Evolutionary conservation across 192 early-diverging fungal genomes (phyloP), one percentile per base, ranked within the genome.

Genomic region (Irineochytrium annulatum): DNA sequence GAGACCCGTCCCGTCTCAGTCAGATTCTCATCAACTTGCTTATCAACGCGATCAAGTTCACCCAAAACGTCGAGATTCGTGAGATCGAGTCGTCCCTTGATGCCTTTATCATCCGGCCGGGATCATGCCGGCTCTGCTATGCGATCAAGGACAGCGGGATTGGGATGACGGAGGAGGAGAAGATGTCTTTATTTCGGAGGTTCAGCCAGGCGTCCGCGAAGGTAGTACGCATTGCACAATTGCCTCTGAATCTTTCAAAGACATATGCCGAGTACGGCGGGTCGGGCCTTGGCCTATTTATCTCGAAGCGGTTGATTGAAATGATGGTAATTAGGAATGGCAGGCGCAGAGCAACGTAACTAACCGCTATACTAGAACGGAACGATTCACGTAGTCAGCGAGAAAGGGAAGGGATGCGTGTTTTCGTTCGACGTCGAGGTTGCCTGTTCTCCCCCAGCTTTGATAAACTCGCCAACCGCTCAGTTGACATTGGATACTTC

Each of bases 11-110:
- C 33, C 68, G 80, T 26, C 63, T 80, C 32, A 54, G 73, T 3
- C 75, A 85, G 55, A 46, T 67, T 69, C 16, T 74, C 62, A 55
- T 82, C 59, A 84, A 84, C 55, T 44, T 84, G 22, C 70, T 81
- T 8, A 70, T 75, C 3, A 84, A 84, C 62, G 73, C 81, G 27
- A 53, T 78, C 19, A 80, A 77, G 62, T 85, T 82, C 45, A 81
- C 77, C 5, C 67, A 79, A 20, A 68, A 63, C 1, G 68, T 65
- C 16, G 61, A 69, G 17, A 24, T 33, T 1, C 32, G 54, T 0
- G 34, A 11, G 22, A 54, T 54, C 45, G 16, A 19, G 29, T 51
- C 43, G 22, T 17, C 13, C 16, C 8, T 52, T 26, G 28, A 6
- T 13, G 44, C 46, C 8, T 19, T n/a, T n/a, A n/a, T n/a, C n/a